A percentile compares a stretch with the other conserved stretches of the same genome.
These are phyloP conservation scores for Zoysia matrella DNA, from an alignment of 202 grass and related monocot genomes.

Conservation along the genomic window DNA sequence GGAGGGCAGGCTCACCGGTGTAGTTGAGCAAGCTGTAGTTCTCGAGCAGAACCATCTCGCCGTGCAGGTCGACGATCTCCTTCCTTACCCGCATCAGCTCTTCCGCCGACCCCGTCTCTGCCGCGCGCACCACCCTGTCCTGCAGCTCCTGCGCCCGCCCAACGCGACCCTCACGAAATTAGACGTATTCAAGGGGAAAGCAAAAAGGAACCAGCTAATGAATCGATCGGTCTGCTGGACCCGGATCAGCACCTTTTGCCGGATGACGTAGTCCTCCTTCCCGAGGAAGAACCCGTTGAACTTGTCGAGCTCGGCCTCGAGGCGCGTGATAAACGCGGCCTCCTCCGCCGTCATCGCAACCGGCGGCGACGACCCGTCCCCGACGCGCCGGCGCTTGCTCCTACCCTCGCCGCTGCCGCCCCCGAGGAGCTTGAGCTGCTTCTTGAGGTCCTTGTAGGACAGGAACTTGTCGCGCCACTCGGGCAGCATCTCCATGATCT, in stretches of 20 bases:
- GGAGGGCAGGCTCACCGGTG: slow-evolving; percentile 46
- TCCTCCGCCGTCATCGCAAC: slow-evolving; percentile 49
- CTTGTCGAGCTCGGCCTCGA: slow-evolving; percentile 35
- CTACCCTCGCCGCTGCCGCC: slow-evolving; percentile 23
- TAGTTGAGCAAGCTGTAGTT: too few species aligned
- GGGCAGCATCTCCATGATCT: too few species aligned
- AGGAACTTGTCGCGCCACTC: too few species aligned
- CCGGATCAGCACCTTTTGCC: slow-evolving; percentile 59
- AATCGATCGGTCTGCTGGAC: too few species aligned
- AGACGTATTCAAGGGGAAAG: too few species aligned
- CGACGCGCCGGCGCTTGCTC: slow-evolving; percentile 53
- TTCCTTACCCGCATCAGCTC: slow-evolving; percentile 70
- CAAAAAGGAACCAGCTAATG: too few species aligned
- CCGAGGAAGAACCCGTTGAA: slow-evolving; percentile 64
- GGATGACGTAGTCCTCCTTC: slow-evolving; percentile 95
- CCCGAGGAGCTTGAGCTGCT: slow-evolving; percentile 64
- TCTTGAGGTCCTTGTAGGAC: slow-evolving; percentile 56
- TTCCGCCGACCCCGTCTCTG: slow-evolving; percentile 55
- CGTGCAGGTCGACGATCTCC: slow-evolving; percentile 58
- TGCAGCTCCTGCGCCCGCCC: slow-evolving; percentile 57
- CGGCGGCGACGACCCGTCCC: neutral
- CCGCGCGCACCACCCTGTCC: slow-evolving; percentile 50
- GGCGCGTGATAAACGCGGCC: slow-evolving; percentile 59
- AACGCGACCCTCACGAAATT: neutral
- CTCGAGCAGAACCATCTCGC: too few species aligned